Conservation (phyloP, 805 yeast species). For the Torulaspora maleeae region DNA sequence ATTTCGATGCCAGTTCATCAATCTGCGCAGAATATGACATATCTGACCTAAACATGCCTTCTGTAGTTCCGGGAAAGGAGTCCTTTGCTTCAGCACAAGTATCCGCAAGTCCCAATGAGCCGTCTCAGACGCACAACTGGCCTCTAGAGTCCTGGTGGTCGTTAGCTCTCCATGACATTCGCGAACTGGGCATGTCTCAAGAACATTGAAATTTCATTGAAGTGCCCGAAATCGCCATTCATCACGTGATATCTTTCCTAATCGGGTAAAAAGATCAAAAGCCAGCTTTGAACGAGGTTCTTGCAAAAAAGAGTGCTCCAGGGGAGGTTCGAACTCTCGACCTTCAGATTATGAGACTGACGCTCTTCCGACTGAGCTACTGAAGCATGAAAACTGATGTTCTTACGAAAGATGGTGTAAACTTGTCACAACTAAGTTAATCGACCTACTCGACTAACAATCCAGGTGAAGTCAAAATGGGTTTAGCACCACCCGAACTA, state of each 20-base stretch:
- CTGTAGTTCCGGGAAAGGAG: background rate
- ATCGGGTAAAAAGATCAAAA: constrained; percentile 15
- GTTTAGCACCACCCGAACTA: no score
- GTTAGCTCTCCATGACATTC: background rate
- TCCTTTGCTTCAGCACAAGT: constrained; percentile 1
- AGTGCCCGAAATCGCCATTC: constrained; percentile 9
- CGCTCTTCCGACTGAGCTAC: constrained; percentile 57
- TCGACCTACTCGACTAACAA: no score
- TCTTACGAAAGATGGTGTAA: no score
- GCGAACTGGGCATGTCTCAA: background rate
- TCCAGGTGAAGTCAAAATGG: no score
- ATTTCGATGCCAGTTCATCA: constrained; percentile 61
- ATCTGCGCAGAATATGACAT: constrained; percentile 47
- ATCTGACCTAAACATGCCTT: constrained; percentile 4
- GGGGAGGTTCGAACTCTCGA: constrained; percentile 54
- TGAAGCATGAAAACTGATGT: constrained; percentile 35
- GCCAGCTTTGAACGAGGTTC: no score
- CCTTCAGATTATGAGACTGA: constrained; percentile 56
- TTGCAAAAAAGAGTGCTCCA: constrained; percentile 36
- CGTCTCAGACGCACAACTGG: background rate
- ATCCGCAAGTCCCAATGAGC: background rate
- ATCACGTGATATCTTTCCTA: constrained; percentile 19
- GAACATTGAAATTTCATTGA: constrained; percentile 9
- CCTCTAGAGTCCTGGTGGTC: constrained; percentile 5
- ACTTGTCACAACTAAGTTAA: no score